Evolutionary conservation across 768 basidiomycete species (phyloP), one percentile per base, ranked within the genome.

Genomic region (Amanita jacksonii): DNA sequence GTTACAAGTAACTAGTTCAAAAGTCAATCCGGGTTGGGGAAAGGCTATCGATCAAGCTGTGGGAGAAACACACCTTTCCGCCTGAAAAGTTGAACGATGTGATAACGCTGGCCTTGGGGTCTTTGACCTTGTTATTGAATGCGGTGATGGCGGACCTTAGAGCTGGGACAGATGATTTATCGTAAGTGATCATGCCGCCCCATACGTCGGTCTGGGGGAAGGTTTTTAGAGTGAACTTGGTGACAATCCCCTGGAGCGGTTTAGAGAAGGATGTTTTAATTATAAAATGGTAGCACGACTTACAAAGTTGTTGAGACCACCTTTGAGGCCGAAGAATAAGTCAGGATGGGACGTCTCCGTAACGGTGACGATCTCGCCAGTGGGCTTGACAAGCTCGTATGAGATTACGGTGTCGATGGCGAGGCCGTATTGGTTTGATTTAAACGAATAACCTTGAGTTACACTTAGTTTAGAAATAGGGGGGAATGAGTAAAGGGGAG

Each of bases 341-440:
- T 60, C 55, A 1, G 52, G 22, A 37, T 55, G 40, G 1, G 53
- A 52, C 9, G 19, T 12, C 25, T 44, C 38, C 15, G 49, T 55
- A 0, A 57, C 55, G n/a, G 43, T 43, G 3, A 45, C 30, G 1
- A 67, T 53, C 0, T 58, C 60, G 6, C 73, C 72, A 40, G 65
- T 64, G 0, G 76, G 72, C 27, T 65, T 46, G 0, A 73, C 73
- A 1, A 76, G 52, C 41, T 74, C 66, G 48, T 54, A 71, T 3
- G 59, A 59, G 20, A 56, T 52, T 27, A 74, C 57, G 0, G 60
- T 73, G 43, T 76, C 74, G 13, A 60, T 34, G 0, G 66, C 66
- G 28, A 77, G 48, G 10, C 75, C 76, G 32, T 63, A 59, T 45
- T 74, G 69, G 43, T 74, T 73, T 1, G 69, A 69, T 34, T 64